A percentile compares a stretch with the other conserved stretches of the same genome.
phyloP scores from a whole-genome alignment of 352 stramenopile genomes.

The Globisporangium splendens region DNA sequence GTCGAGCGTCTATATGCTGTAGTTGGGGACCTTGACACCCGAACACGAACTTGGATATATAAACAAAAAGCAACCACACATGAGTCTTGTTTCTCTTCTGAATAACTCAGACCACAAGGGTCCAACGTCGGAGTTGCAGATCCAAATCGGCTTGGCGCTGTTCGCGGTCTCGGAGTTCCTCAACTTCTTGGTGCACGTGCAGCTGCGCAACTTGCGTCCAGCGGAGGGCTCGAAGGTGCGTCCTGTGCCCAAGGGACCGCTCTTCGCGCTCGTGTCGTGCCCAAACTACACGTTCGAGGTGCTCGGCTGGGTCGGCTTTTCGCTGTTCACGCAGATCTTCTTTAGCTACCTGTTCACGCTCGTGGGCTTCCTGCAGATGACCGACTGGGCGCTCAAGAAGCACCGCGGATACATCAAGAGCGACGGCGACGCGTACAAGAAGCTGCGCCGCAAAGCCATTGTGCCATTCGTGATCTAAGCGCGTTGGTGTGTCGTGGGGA shows the following conservation, averaged over 20 bases:
- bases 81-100: no score
- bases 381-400: constrained; percentile 89
- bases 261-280: constrained; percentile 86
- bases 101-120: constrained; percentile 62
- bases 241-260: constrained; percentile 59
- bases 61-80: no score
- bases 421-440: constrained; percentile 87
- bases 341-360: constrained; percentile 85
- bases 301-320: constrained; percentile 86
- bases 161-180: constrained; percentile 74
- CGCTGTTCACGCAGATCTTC: constrained; percentile 79
- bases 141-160: constrained; percentile 53
- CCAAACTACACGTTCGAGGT: constrained; percentile 92
- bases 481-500: no score
- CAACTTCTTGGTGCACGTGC: constrained; percentile 84
- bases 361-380: constrained; percentile 85
- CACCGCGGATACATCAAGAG: constrained; percentile 85
- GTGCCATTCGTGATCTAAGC: constrained; percentile 80
- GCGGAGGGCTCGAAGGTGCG: constrained; percentile 72
- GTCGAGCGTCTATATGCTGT: no score
- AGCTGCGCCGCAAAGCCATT: constrained; percentile 81
- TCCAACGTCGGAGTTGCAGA: constrained; percentile 44
- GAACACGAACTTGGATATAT: no score
- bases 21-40: no score
- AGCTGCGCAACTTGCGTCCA: constrained; percentile 76